A percentile compares a stretch with the other conserved stretches of the same genome.
Conservation (phyloP, 768 basidiomycete species). For the Lactifluus volemus region DNA sequence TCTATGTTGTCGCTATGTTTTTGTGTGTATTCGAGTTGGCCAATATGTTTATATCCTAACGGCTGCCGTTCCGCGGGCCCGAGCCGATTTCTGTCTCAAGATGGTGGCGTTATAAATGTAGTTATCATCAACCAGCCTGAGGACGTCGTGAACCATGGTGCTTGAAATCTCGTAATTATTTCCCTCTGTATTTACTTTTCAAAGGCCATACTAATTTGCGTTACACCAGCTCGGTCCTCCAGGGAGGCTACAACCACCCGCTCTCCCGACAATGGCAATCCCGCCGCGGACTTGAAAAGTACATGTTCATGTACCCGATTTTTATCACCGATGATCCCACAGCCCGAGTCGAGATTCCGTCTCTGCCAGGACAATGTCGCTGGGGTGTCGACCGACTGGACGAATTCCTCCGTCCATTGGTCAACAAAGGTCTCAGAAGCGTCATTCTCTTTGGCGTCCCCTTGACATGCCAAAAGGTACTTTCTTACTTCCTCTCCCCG, state of each 20-base stretch:
- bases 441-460: slow-evolving; percentile 96
- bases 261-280: slow-evolving; percentile 84
- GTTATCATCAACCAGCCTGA: background rate
- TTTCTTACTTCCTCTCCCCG: background rate
- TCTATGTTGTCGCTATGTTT: background rate
- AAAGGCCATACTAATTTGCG: background rate
- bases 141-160: background rate
- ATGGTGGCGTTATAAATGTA: background rate
- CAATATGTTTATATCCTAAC: background rate
- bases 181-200: background rate
- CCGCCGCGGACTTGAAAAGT: slow-evolving; percentile 68
- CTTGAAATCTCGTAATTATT: slow-evolving; percentile 18
- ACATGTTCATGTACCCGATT: slow-evolving; percentile 99
- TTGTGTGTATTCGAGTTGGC: background rate
- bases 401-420: slow-evolving; percentile 76
- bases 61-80: too few relatives aligned
- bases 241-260: slow-evolving; percentile 93
- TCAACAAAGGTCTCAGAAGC: slow-evolving; percentile 81
- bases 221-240: slow-evolving; percentile 56
- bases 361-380: slow-evolving; percentile 78
- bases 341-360: slow-evolving; percentile 65
- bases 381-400: slow-evolving; percentile 97
- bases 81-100: background rate
- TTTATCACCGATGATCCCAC: slow-evolving; percentile 95
- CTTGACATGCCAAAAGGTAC: slow-evolving; percentile 65